Percentiles rank a stretch among this genome's conserved stretches.
These are phyloP conservation scores for Hymenoscyphus albidus DNA, from an alignment of 2,329 filamentous ascomycete genomes.

Conservation along the genomic window DNA sequence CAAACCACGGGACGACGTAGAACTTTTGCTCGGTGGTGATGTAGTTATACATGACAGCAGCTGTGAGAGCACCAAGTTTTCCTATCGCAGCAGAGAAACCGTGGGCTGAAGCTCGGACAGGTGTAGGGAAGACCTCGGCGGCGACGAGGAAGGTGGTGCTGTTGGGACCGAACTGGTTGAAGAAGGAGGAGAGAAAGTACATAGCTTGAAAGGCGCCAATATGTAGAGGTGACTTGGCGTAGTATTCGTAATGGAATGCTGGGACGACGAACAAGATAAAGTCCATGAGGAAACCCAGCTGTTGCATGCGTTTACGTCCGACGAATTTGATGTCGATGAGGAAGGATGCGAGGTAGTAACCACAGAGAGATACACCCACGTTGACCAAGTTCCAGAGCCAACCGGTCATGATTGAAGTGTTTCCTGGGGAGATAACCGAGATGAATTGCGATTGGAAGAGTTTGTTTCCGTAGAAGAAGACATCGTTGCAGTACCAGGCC, in stretches of 20 bases:
- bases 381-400: slow-evolving; percentile 96
- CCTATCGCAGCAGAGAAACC: slow-evolving; percentile 90
- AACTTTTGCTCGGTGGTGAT: slow-evolving; percentile 82
- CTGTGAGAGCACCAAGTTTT: slow-evolving; percentile 82
- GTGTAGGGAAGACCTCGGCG: slow-evolving; percentile 93
- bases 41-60: slow-evolving; percentile 91
- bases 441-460: slow-evolving; percentile 94
- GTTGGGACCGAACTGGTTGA: slow-evolving; percentile 99
- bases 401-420: slow-evolving; percentile 63
- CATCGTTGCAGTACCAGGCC: slow-evolving; percentile 92
- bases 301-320: slow-evolving; percentile 94
- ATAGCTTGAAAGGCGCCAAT: slow-evolving; percentile 93
- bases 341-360: slow-evolving; percentile 78
- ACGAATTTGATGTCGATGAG: slow-evolving; percentile 61
- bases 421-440: slow-evolving; percentile 66
- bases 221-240: slow-evolving; percentile 58
- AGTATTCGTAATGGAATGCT: slow-evolving; percentile 84
- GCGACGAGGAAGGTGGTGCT: slow-evolving; percentile 89
- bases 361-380: slow-evolving; percentile 76
- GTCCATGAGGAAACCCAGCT: slow-evolving; percentile 85
- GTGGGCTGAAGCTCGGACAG: slow-evolving; percentile 88
- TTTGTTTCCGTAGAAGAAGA: slow-evolving; percentile 99
- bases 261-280: slow-evolving; percentile 93
- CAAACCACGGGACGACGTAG: slow-evolving; percentile 93
- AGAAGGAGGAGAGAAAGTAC: slow-evolving; percentile 97